Conservation (phyloP, 2,329 filamentous ascomycete species). For the Clonostachys byssicola region DNA sequence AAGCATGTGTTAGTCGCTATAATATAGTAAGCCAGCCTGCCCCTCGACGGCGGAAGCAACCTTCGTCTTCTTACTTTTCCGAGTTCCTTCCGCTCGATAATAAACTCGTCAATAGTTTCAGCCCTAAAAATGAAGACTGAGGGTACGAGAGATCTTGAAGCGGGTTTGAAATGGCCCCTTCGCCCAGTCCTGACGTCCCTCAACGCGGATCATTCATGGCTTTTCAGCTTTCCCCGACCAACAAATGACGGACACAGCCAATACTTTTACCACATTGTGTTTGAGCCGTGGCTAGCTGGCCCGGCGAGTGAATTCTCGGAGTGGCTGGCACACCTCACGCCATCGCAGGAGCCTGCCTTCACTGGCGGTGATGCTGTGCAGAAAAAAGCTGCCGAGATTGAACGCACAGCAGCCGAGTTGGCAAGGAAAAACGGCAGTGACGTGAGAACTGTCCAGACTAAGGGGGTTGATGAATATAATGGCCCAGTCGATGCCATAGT, state of each 20-base stretch:
- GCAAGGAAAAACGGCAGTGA: neutral
- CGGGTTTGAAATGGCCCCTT: neutral
- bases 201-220: constrained; percentile 27
- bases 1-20: too few species aligned
- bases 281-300: constrained; percentile 25
- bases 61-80: too few species aligned
- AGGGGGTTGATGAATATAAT: neutral
- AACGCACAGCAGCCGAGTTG: neutral
- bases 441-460: neutral
- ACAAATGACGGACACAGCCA: constrained; percentile 10
- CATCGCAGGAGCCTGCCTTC: neutral
- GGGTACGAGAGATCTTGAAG: neutral
- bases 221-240: constrained; percentile 23
- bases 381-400: neutral
- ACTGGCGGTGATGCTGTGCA: neutral
- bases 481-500: neutral
- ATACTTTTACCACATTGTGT: constrained; percentile 21
- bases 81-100: too few species aligned
- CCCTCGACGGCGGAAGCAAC: too few species aligned
- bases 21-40: too few species aligned
- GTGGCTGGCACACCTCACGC: constrained; percentile 13
- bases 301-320: constrained; percentile 7
- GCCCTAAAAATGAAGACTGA: too few species aligned
- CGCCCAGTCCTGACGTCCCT: constrained; percentile 20
- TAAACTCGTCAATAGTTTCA: too few species aligned